Conservation (phyloP, 208 protist species). For the Sergeia podlipaevii region DNA sequence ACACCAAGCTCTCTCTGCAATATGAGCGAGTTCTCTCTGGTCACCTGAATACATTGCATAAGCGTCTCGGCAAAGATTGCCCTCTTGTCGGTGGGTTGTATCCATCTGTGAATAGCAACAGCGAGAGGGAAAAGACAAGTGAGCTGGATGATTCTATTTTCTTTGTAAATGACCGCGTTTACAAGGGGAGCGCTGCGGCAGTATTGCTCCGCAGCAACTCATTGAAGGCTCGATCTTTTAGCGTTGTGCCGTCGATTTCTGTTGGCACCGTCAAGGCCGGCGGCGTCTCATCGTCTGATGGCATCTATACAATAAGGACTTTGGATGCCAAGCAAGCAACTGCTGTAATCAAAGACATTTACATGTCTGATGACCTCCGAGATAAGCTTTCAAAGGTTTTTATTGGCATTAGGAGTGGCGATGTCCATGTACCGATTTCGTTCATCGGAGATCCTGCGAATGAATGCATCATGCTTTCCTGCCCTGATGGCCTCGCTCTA, state of each 20-base stretch:
- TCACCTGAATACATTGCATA: constrained; percentile 42
- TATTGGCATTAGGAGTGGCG: constrained; percentile 45
- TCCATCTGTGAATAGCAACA: constrained; percentile 31
- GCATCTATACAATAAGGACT: constrained; percentile 32
- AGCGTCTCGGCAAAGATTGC: constrained; percentile 23
- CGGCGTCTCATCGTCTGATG: too few species aligned
- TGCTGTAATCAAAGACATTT: constrained; percentile 59
- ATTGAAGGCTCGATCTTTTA: constrained; percentile 49
- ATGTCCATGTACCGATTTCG: constrained; percentile 51
- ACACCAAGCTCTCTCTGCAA: constrained; percentile 64
- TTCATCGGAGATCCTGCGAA: constrained; percentile 67
- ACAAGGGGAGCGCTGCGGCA: constrained; percentile 69
- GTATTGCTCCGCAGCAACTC: constrained; percentile 68
- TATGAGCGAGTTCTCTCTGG: constrained; percentile 65
- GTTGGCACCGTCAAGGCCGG: too few species aligned
- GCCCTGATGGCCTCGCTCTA: constrained; percentile 32
- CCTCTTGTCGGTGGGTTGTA: constrained; percentile 75
- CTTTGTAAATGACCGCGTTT: constrained; percentile 80
- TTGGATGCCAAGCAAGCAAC: constrained; percentile 46
- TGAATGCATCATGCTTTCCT: constrained; percentile 33
- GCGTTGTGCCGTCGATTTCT: constrained; percentile 74
- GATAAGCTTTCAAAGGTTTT: constrained; percentile 66
- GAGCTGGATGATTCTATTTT: constrained; percentile 72
- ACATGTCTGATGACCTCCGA: constrained; percentile 45
- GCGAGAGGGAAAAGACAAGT: constrained; percentile 4